Evolutionary conservation across 108 stramenopile genomes (phyloP).

Genomic region (Mediolabrus comicus): DNA sequence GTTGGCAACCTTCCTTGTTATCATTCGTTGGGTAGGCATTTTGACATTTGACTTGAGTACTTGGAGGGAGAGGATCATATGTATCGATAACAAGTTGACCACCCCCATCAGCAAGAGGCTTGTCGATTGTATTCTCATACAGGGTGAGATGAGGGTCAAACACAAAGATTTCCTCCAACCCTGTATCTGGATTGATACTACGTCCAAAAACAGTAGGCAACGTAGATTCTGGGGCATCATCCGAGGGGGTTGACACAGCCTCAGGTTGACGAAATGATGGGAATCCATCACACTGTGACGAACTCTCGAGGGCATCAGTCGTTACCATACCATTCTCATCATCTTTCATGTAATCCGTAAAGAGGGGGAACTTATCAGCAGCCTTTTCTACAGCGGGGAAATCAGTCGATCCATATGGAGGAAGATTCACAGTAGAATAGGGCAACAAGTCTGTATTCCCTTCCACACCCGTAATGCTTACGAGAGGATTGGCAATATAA

Average conservation of each 20-base stretch:
- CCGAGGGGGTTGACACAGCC: not conserved
- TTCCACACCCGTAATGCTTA: slow-evolving; percentile 21
- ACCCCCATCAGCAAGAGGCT: slow-evolving; percentile 43
- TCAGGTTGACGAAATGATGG: slow-evolving; percentile 10
- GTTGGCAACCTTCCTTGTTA: slow-evolving; percentile 52
- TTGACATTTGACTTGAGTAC: slow-evolving; percentile 14
- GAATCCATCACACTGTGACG: slow-evolving; percentile 1
- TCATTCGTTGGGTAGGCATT: slow-evolving; percentile 40
- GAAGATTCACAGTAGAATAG: slow-evolving; percentile 2
- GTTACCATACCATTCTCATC: slow-evolving; percentile 7
- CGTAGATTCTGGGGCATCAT: not conserved
- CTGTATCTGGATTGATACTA: not conserved
- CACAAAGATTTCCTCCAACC: not conserved
- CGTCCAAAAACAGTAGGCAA: not conserved
- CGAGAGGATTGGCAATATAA: slow-evolving; percentile 14
- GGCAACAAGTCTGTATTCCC: slow-evolving; percentile 12
- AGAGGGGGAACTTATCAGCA: not conserved
- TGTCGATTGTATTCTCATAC: not conserved
- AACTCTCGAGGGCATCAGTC: not conserved
- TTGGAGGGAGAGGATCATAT: slow-evolving; percentile 16
- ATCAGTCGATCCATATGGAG: not conserved
- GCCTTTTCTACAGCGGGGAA: slow-evolving; percentile 7
- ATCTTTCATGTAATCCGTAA: slow-evolving; percentile 1
- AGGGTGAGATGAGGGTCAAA: slow-evolving; percentile 6
- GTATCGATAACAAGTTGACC: slow-evolving; percentile 13